Evolutionary conservation across 2,329 filamentous ascomycete species (phyloP), one percentile per base, ranked within the genome.

Genomic region (Rhytidhysteron rufulum): DNA sequence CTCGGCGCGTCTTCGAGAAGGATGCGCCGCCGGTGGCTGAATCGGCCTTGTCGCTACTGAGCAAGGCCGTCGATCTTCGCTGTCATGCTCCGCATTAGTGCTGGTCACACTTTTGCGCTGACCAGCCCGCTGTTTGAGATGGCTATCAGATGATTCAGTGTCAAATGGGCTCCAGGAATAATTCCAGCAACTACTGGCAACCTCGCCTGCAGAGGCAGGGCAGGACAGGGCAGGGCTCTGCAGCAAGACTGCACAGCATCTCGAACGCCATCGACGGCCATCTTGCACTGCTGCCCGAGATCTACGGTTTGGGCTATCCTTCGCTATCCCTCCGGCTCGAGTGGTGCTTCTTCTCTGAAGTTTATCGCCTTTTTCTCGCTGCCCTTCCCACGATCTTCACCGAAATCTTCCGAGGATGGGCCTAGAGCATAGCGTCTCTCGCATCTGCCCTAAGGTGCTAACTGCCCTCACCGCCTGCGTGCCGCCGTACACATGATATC

Each of bases 261-360:
- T 17, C 33, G 16, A 21, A 20, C 9, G 16, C 33, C 8, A 20
- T 10, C 33, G 11, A 9, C 33, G 24, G 9, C 13, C n/a, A n/a
- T n/a, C 35, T 6, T 25, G 18, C 35, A 27, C 39, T 38, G 50
- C 35, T 51, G 53, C 53, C 53, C 50, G 48, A 55, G 51, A 55
- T 57, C 54, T 45, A 48, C 54, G 39, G n/a, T n/a, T 18, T 39
- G 31, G 42, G 19, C 32, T 22, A 27, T 33, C 33, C 27, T 32
- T 16, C 16, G 17, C 44, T 40, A 19, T 37, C 16, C 3, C 32
- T 34, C 43, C 31, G n/a, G 24, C 24, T 27, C 24, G 24, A 27
- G 13, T 27, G 7, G 24, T 35, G 21, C 39, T 22, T 17, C 31
- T 13, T n/a, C n/a, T n/a, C 34, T 8, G 15, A 32, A 15, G 7